Evolutionary conservation across 75 land plant genomes (phyloP), one percentile per base, ranked within the genome.

Genomic region (Pseudotsuga menziesii): DNA sequence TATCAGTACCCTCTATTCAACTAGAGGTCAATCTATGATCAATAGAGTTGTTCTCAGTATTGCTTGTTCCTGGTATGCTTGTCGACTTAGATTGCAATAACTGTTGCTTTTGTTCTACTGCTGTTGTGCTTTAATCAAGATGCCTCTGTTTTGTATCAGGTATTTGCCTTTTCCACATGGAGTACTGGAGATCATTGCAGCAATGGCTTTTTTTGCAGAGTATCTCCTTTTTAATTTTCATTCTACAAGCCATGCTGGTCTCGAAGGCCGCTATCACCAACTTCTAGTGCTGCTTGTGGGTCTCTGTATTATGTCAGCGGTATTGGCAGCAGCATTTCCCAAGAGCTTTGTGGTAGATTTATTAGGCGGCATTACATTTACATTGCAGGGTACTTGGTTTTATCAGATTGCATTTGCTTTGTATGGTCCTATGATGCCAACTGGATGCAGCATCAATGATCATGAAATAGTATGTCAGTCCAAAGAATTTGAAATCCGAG

Each of bases 381-480:
- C 98, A 15, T 84, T 94, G 9, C 99, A 97, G 78, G 99, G 99
- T 57, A 83, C 91, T 26, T 97, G 99, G 99, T 97, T 97, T 79
- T 97, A 94, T 76, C 90, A 90, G 76, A 91, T 87, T 56, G 99
- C 99, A 2, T 92, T 94, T 72, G 82, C 89, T 5, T 90, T 97
- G 29, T 97, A 94, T 71, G 99, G 99, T 20, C 88, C 99, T 3
- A 84, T 89, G 91, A 89, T 97, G 87, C 99, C 99, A 23, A 62
- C 75, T 26, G 99, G 99, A 32, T 97, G 99, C 79, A 52, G 16
- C 41, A 87, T 89, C 13, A 79, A 76, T 32, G 85, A 60, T 22
- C 75, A 84, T 48, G 72, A 48, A n/a, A 83, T 94, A 27, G 29
- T 23, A 12, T 97, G 99, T 70, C 82, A 44, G 20, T 76, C 83